Conservation (phyloP, 331 rosid genomes). For the Cucumis variabilis region DNA sequence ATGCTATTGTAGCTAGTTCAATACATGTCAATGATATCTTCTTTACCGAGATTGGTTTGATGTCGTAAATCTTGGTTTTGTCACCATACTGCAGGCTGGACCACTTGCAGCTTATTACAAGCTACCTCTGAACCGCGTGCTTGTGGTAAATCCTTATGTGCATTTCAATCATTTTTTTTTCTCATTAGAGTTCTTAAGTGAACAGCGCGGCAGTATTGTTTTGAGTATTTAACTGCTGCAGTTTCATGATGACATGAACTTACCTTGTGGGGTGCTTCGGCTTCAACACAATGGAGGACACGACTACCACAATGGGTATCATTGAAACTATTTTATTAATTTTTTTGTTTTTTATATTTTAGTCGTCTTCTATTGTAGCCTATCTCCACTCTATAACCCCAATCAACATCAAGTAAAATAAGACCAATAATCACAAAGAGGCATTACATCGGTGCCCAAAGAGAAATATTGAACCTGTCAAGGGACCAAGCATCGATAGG, state of each 20-base stretch:
- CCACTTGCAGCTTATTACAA: constrained; percentile 95
- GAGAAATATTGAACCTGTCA: no score
- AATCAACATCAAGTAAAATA: no score
- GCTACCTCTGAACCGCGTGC: constrained; percentile 83
- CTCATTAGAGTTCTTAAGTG: background rate
- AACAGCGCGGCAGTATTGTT: constrained; percentile 29
- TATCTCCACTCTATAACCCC: background rate
- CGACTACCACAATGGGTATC: no score
- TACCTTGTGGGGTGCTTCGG: constrained; percentile 96
- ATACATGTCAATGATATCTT: constrained; percentile 1
- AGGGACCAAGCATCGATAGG: no score
- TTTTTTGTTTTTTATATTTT: background rate
- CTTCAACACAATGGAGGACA: no score
- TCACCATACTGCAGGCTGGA: constrained; percentile 62
- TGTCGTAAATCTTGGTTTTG: constrained; percentile 22
- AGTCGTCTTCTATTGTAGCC: background rate
- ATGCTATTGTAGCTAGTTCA: background rate
- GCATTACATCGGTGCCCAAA: no score
- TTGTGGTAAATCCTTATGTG: constrained; percentile 62
- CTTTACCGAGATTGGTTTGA: constrained; percentile 26
- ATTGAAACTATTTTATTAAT: no score
- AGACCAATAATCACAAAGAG: no score
- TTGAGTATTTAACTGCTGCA: constrained; percentile 42
- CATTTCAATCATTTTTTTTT: background rate
- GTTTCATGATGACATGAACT: constrained; percentile 93